Percentiles rank a stretch among this genome's conserved stretches.
These are phyloP conservation scores for Cinnamomum micranthum DNA, from an alignment of 164 flowering plant genomes.

Conservation along the genomic window DNA sequence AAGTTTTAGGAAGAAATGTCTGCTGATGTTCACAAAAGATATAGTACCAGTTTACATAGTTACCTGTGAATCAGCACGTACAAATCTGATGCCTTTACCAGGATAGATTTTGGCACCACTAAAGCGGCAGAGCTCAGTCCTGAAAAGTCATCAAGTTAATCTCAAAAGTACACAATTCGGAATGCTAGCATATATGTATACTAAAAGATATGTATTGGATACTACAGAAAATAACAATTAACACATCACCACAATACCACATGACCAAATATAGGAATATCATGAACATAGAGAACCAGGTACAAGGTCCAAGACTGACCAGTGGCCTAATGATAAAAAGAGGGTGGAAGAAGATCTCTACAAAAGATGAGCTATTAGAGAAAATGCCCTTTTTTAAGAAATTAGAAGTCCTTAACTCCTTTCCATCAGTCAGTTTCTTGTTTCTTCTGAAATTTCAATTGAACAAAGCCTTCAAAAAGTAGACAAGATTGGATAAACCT, in stretches of 20 bases:
- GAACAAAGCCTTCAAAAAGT: no score
- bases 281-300: no score
- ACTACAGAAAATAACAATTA: not conserved
- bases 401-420: no score
- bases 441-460: no score
- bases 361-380: no score
- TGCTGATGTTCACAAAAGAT: not conserved
- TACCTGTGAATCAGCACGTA: conserved; percentile 46
- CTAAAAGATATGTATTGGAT: not conserved
- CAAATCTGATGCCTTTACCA: conserved; percentile 46
- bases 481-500: no score
- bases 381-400: no score
- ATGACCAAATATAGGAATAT: not conserved
- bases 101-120: conserved; percentile 53
- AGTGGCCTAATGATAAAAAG: no score
- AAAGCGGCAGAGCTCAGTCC: conserved; percentile 55
- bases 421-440: no score
- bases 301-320: no score
- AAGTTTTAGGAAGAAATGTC: not conserved
- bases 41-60: not conserved
- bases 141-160: conserved; percentile 13
- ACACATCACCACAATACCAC: not conserved
- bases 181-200: not conserved
- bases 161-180: not conserved
- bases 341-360: no score